Percentiles rank a stretch among this genome's conserved stretches.
Evolutionary conservation across 1,284 basidiomycete genomes (phyloP).

Genomic region (Heterobasidion irregulare): DNA sequence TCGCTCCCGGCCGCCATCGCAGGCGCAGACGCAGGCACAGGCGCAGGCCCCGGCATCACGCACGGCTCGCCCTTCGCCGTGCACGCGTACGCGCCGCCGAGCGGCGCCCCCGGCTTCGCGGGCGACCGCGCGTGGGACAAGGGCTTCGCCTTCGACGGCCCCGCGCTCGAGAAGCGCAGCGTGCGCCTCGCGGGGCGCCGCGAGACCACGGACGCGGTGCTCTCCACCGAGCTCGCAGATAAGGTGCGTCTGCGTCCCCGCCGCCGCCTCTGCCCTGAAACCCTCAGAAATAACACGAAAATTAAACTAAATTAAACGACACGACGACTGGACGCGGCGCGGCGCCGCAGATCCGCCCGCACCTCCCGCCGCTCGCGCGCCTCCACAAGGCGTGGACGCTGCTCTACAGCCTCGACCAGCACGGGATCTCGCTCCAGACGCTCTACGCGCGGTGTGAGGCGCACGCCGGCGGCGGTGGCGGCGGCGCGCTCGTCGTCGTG

Average conservation of each 20-base stretch:
- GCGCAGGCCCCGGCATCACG: conserved; percentile 18
- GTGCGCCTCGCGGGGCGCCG: conserved; percentile 33
- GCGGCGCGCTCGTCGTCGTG: conserved; percentile 49
- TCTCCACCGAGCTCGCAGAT: conserved; percentile 42
- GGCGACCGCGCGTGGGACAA: conserved; percentile 34
- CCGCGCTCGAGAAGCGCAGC: conserved; percentile 24
- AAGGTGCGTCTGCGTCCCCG: conserved; percentile 2
- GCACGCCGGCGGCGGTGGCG: conserved; percentile 18
- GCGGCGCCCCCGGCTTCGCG: conserved; percentile 73
- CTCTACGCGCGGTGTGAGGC: conserved; percentile 65
- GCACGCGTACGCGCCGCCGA: conserved; percentile 51
- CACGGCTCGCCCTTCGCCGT: conserved; percentile 52
- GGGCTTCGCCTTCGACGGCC: conserved; percentile 23
- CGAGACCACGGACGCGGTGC: conserved; percentile 46
- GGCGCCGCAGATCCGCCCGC: conserved; percentile 42
- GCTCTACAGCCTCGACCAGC: conserved; percentile 91
- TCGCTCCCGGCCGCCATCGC: conserved; percentile 7
- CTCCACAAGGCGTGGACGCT: conserved; percentile 80
- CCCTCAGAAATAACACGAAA: no score
- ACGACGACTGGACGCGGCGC: no score
- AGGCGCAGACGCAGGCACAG: background rate
- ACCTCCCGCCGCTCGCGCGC: conserved; percentile 75
- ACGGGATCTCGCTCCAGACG: conserved; percentile 89
- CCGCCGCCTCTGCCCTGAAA: no score
- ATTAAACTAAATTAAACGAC: no score